These are phyloP conservation scores for Cladophialophora yegresii DNA, from an alignment of 2,329 filamentous ascomycete genomes.

Conservation along the genomic window DNA sequence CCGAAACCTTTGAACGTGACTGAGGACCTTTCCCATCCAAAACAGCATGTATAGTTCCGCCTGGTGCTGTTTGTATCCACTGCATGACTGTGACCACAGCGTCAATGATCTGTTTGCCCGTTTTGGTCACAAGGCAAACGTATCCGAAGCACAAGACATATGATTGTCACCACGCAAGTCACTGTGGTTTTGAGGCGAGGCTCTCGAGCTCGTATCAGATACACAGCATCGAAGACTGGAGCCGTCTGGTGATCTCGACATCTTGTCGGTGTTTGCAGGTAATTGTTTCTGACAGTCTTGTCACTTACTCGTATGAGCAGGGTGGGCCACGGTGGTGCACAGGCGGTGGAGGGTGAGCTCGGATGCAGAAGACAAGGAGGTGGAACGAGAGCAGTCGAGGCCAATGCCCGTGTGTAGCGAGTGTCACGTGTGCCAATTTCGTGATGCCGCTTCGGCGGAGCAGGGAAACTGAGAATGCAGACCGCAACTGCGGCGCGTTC, in stretches of 20 bases:
- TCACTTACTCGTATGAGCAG: neutral
- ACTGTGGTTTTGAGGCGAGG: neutral
- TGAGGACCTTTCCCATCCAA: neutral
- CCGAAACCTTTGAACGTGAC: neutral
- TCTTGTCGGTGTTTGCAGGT: neutral
- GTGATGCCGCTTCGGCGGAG: neutral
- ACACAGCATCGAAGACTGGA: neutral
- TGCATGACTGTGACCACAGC: neutral
- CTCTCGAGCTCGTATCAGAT: neutral
- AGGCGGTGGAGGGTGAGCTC: neutral
- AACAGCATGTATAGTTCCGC: neutral
- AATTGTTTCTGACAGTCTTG: neutral
- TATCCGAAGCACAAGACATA: neutral
- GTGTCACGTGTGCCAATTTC: neutral
- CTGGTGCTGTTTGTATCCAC: neutral
- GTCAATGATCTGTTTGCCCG: neutral
- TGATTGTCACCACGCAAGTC: neutral
- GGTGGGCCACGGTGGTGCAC: neutral
- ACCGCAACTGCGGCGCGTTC: constrained; percentile 7
- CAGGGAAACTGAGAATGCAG: neutral
- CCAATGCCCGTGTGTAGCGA: neutral
- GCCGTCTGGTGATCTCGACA: neutral
- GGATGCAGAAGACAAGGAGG: neutral
- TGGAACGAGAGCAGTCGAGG: neutral
- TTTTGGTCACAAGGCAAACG: neutral